phyloP scores from a whole-genome alignment of 345 rosid genomes.

The Eucalyptus curtisii region DNA sequence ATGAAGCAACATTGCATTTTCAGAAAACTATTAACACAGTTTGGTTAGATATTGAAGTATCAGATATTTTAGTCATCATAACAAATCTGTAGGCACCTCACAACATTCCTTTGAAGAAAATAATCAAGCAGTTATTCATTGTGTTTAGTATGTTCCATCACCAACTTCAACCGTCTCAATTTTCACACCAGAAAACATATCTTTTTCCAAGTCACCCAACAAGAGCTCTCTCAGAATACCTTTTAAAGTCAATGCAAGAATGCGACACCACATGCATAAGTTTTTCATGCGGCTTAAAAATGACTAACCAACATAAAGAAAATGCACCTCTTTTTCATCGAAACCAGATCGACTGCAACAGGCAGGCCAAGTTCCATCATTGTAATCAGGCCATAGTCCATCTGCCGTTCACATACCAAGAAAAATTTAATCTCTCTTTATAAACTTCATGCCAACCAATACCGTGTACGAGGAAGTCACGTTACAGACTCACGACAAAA shows the following conservation, averaged over 20 bases:
- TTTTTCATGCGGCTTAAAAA: neutral
- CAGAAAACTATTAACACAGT: neutral
- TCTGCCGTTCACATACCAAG: slow-evolving; percentile 23
- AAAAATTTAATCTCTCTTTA: neutral
- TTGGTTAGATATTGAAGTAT: neutral
- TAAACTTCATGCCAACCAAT: neutral
- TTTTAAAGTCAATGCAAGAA: neutral
- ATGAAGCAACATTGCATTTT: neutral
- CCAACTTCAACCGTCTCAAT: neutral
- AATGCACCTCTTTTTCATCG: slow-evolving; percentile 53
- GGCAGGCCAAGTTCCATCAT: slow-evolving; percentile 90
- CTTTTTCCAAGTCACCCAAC: neutral
- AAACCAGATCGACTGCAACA: slow-evolving; percentile 54
- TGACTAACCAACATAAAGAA: neutral
- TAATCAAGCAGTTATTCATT: neutral
- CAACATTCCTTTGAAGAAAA: neutral
- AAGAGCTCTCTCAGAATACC: neutral
- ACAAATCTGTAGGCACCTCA: neutral
- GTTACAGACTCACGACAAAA: neutral
- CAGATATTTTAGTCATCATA: neutral
- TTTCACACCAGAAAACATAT: neutral
- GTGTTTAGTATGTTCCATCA: neutral
- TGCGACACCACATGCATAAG: neutral
- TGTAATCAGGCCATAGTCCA: slow-evolving; percentile 97
- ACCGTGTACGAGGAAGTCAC: neutral